Evolutionary conservation across 208 protist genomes (phyloP), one percentile per base, ranked within the genome.

Genomic region (Herpetomonas muscarum): DNA sequence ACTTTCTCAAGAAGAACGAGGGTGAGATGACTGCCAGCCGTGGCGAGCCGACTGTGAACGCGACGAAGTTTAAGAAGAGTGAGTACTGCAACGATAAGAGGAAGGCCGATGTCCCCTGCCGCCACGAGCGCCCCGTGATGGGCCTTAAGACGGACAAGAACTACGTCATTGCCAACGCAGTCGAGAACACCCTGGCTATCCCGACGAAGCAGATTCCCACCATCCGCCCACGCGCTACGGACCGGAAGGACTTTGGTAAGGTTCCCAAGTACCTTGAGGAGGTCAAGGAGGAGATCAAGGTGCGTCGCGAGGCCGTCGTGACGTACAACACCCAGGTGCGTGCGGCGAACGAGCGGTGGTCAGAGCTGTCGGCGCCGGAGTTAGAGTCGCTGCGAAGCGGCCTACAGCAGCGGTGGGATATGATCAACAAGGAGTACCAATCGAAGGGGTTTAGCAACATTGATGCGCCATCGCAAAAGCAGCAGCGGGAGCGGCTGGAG

Each of bases 121-220:
- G 83, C 24, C 47, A 83, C 39, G 93, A 98, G 41, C 81, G 75
- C 48, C 95, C 95, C 0, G 80, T 97, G 30, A 94, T 97, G 86
- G 93, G 93, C 0, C 61, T 98, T 10, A 93, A 81, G 41, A 94
- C 90, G 1, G 82, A 97, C 29, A 97, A 97, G 69, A 96, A 98
- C 56, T 98, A 89, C 63, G 89, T 98, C 9, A 76, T 97, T 15
- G 84, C 85, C 17, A 98, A 98, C 63, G 93, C 95, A 7, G 95
- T 97, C 3, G 93, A 98, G 46, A 95, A 83, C 60, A 89, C 93
- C 57, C 56, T 96, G 62, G 85, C 87, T 9, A 73, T 93, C 50
- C 87, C 90, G 5, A 81, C 79, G 5, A 96, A 92, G 59, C 65
- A 61, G 2, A 76, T 70, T 12, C 79, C 79, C 6, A 55, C 66